A percentile compares a stretch with the other conserved stretches of the same genome.
Conservation (phyloP, 2,329 filamentous ascomycete species). For the Hawksworthiomyces lignivorus region DNA sequence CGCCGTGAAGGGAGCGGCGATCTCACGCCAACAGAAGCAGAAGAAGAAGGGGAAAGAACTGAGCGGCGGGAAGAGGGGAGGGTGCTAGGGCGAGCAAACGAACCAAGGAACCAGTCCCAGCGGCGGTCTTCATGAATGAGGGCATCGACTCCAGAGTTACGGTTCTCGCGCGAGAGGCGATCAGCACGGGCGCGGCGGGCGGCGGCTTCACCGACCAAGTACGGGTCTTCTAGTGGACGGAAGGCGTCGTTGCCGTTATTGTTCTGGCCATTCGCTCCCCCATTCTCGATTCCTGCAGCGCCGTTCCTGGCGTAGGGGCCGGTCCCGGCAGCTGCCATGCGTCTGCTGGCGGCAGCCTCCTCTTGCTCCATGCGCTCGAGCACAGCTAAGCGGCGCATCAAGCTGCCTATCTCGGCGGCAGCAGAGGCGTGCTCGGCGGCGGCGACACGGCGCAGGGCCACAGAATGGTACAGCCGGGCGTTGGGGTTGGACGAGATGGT, state of each 20-base stretch:
- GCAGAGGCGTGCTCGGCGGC: slow-evolving; percentile 31
- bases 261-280: slow-evolving; percentile 12
- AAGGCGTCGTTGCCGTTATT: slow-evolving; percentile 14
- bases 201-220: slow-evolving; percentile 59
- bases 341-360: slow-evolving; percentile 19
- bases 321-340: slow-evolving; percentile 7
- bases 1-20: not conserved
- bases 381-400: slow-evolving; percentile 23
- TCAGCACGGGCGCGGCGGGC: slow-evolving; percentile 50
- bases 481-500: slow-evolving; percentile 45
- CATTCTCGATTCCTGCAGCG: slow-evolving; percentile 16
- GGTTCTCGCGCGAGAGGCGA: slow-evolving; percentile 46
- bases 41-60: not conserved
- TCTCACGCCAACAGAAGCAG: not conserved
- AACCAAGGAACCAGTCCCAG: slow-evolving; percentile 55
- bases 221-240: slow-evolving; percentile 57
- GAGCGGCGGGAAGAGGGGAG: slow-evolving; percentile 6
- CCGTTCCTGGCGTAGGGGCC: slow-evolving; percentile 10
- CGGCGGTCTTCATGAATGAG: slow-evolving; percentile 49
- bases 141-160: slow-evolving; percentile 36
- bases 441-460: slow-evolving; percentile 54
- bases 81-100: slow-evolving; percentile 32
- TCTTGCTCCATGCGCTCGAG: slow-evolving; percentile 31
- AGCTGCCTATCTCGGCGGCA: slow-evolving; percentile 21
- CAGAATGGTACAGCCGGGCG: slow-evolving; percentile 53